Conservation (phyloP, 257 asterid species). For the Przewalskia tangutica region DNA sequence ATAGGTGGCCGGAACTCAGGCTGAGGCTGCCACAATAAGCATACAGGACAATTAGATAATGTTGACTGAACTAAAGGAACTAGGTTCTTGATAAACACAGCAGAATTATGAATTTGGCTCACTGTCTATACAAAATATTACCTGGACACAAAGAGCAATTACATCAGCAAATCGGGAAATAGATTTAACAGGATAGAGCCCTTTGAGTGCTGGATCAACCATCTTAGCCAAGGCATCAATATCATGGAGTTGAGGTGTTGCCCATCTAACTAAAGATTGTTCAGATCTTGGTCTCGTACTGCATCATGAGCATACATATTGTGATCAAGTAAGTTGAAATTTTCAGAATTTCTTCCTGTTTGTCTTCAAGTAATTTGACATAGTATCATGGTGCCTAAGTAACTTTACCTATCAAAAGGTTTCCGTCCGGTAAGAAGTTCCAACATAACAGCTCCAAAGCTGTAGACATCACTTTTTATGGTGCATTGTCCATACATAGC, state of each 20-base stretch:
- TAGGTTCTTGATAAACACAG: not conserved
- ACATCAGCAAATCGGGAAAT: constrained; percentile 80
- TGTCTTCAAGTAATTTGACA: not conserved
- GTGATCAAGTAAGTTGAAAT: not conserved
- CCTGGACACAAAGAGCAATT: constrained; percentile 71
- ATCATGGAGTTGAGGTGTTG: constrained; percentile 76
- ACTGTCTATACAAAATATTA: constrained; percentile 1
- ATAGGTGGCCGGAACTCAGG: constrained; percentile 91
- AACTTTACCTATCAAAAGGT: constrained; percentile 51
- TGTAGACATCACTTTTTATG: constrained; percentile 62
- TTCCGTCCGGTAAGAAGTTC: constrained; percentile 63
- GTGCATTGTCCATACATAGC: constrained; percentile 70
- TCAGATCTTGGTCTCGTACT: constrained; percentile 61
- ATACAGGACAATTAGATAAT: not conserved
- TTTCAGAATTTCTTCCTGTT: not conserved
- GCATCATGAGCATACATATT: constrained; percentile 1
- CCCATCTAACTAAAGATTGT: constrained; percentile 76
- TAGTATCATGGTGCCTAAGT: not conserved
- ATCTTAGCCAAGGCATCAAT: constrained; percentile 66
- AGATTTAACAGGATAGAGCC: constrained; percentile 66
- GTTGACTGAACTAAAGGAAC: not conserved
- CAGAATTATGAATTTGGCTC: not conserved
- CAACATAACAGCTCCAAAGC: constrained; percentile 74
- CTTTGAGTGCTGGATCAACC: constrained; percentile 69
- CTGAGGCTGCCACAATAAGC: constrained; percentile 47